Percentiles rank a stretch among this genome's conserved stretches.
These are phyloP conservation scores for Colletotrichum sp. DNA, from an alignment of 2,329 filamentous ascomycete species.

Conservation along the genomic window DNA sequence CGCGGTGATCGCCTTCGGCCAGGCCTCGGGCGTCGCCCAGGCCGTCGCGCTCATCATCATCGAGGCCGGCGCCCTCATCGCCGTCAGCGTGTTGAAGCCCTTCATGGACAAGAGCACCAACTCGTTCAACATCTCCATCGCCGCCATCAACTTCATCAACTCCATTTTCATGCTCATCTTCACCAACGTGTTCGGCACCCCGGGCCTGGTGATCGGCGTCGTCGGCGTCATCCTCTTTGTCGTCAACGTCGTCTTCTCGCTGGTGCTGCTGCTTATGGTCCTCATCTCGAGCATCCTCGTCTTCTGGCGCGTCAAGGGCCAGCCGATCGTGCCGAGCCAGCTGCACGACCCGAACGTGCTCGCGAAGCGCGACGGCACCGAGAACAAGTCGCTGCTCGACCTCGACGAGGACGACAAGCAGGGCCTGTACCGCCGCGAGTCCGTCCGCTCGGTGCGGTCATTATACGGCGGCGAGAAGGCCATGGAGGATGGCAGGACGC, in stretches of 20 bases:
- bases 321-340: conserved; percentile 79
- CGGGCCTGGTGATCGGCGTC: conserved; percentile 82
- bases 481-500: not conserved
- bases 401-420: conserved; percentile 49
- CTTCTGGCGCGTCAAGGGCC: conserved; percentile 85
- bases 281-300: conserved; percentile 66
- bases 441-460: not conserved
- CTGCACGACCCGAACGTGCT: conserved; percentile 89
- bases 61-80: conserved; percentile 80
- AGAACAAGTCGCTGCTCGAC: conserved; percentile 43
- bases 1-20: conserved; percentile 85
- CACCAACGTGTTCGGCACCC: conserved; percentile 84
- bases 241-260: conserved; percentile 83
- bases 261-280: conserved; percentile 84
- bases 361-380: conserved; percentile 75
- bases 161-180: conserved; percentile 89
- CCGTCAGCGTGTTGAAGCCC: conserved; percentile 79
- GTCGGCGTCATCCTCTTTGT: conserved; percentile 92
- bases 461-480: conserved; percentile 11
- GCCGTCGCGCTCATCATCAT: conserved; percentile 86
- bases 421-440: not conserved
- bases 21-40: conserved; percentile 73
- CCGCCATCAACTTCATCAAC: conserved; percentile 88
- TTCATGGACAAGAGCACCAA: conserved; percentile 99
- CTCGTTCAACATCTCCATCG: conserved; percentile 93